These are phyloP conservation scores for Chiua virens DNA, from an alignment of 768 basidiomycete genomes.

Conservation along the genomic window DNA sequence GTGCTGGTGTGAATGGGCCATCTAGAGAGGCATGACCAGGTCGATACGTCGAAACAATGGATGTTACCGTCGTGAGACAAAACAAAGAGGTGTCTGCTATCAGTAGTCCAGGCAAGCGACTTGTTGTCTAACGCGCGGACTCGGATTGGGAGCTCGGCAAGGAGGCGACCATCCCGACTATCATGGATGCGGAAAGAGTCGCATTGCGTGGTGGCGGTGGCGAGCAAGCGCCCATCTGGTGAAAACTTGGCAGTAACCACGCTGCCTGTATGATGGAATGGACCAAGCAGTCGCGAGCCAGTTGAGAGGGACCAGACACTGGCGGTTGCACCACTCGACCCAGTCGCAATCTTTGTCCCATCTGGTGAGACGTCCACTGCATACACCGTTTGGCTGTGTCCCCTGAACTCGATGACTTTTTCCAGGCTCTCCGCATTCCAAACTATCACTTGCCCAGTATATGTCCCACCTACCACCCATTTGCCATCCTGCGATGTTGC, in stretches of 20 bases:
- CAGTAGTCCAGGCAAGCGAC: not conserved
- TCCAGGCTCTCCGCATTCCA: not conserved
- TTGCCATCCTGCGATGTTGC: not conserved
- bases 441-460: not conserved
- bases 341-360: constrained; percentile 6
- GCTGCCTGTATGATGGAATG: not conserved
- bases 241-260: no score
- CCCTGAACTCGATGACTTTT: not conserved
- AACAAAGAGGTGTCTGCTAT: not conserved
- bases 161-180: not conserved
- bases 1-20: not conserved
- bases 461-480: not conserved
- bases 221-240: no score
- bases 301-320: constrained; percentile 1
- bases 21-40: not conserved
- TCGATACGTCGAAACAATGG: not conserved
- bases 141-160: not conserved
- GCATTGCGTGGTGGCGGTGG: no score
- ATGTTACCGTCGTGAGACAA: not conserved
- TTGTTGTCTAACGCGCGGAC: not conserved
- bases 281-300: constrained; percentile 3
- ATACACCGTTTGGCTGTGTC: not conserved
- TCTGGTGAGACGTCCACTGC: constrained; percentile 12
- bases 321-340: not conserved
- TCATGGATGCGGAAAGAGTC: not conserved